These are phyloP conservation scores for Ustilago loliicola DNA, from an alignment of 1,284 basidiomycete species.

Conservation along the genomic window DNA sequence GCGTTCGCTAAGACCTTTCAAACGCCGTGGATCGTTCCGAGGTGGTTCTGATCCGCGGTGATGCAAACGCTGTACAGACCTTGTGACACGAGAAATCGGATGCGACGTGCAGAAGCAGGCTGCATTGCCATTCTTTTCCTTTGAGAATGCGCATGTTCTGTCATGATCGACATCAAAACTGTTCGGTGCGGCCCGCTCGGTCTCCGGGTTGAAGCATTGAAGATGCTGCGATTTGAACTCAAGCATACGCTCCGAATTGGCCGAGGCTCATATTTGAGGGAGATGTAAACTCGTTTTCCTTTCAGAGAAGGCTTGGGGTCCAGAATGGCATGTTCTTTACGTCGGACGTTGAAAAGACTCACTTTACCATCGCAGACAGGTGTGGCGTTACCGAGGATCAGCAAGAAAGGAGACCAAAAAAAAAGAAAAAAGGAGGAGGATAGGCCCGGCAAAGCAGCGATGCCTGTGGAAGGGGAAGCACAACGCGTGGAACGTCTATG, in stretches of 20 bases:
- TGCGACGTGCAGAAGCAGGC: not conserved
- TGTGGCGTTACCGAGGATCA: not conserved
- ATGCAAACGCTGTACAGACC: not conserved
- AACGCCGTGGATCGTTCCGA: not conserved
- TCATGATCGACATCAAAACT: not conserved
- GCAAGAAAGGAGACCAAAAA: not conserved
- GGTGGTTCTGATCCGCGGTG: not conserved
- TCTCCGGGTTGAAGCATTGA: too few relatives aligned
- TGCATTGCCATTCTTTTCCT: too few relatives aligned
- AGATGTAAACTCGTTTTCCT: not conserved
- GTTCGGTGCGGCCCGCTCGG: too few relatives aligned
- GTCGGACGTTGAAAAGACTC: not conserved
- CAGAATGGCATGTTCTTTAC: not conserved
- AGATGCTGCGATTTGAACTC: too few relatives aligned
- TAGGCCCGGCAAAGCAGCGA: slow-evolving; percentile 2
- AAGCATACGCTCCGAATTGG: too few relatives aligned
- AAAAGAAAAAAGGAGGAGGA: too few relatives aligned
- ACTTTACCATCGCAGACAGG: not conserved
- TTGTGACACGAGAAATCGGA: not conserved
- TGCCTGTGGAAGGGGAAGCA: not conserved
- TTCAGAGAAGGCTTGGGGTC: not conserved
- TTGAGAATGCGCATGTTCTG: not conserved
- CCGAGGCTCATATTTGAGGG: not conserved
- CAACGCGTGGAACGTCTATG: not conserved
- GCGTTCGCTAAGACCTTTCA: too few relatives aligned